Conservation (phyloP, 306 rosid genomes). For the Ormosia emarginata region DNA sequence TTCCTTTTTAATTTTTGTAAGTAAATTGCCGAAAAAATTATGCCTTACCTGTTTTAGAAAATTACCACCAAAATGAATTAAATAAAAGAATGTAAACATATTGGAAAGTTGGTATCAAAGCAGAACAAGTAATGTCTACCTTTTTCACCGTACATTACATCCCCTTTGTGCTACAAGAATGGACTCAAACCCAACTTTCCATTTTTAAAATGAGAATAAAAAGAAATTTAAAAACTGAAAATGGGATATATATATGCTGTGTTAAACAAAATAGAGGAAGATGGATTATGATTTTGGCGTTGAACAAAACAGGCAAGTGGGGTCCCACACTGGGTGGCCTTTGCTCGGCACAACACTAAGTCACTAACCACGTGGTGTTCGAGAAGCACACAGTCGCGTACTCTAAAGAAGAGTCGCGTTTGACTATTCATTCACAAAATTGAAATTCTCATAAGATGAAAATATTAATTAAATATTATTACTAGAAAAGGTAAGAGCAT, state of each 20-base stretch:
- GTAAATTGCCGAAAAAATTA: neutral
- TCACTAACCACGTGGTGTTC: conserved; percentile 85
- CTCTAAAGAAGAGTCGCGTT: conserved; percentile 39
- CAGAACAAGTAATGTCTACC: neutral
- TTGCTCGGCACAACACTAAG: conserved; percentile 12
- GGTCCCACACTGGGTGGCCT: conserved; percentile 40
- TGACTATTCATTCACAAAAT: conserved; percentile 32
- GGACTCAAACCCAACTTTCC: conserved; percentile 8
- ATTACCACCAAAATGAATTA: neutral
- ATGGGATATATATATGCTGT: neutral
- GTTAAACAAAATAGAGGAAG: neutral
- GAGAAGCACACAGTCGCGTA: conserved; percentile 37
- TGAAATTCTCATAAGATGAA: neutral
- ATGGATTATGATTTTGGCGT: conserved; percentile 37
- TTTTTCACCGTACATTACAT: neutral
- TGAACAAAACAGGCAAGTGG: conserved; percentile 44
- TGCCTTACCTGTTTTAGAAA: neutral
- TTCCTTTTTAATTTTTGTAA: neutral
- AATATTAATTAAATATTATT: neutral
- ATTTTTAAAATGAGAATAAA: neutral
- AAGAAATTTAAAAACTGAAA: neutral
- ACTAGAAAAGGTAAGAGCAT: neutral
- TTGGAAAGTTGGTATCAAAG: neutral
- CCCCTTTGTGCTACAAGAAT: conserved; percentile 9
- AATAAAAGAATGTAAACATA: neutral